Percentiles rank a stretch among this genome's conserved stretches.
phyloP scores from a whole-genome alignment of 768 basidiomycete species.

The Mycena albidolilacea region DNA sequence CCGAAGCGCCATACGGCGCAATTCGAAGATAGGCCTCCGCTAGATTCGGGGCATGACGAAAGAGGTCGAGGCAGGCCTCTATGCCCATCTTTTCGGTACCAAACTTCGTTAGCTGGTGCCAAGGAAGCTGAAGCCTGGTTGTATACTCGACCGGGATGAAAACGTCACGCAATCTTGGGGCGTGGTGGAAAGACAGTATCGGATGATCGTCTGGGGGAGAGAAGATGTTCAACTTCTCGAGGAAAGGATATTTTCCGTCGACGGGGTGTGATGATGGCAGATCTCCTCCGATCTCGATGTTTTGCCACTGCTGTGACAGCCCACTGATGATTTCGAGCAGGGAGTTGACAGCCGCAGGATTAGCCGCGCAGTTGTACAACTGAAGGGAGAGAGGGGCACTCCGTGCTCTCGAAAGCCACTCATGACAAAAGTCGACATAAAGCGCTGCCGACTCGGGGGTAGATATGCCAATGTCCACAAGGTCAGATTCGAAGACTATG shows the following conservation, averaged over 20 bases:
- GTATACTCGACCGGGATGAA: neutral
- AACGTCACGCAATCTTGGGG: constrained; percentile 5
- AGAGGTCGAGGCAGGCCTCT: neutral
- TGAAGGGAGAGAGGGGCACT: neutral
- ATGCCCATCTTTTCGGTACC: neutral
- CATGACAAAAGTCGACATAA: no score
- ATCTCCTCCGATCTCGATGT: neutral
- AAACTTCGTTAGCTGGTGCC: neutral
- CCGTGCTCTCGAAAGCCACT: neutral
- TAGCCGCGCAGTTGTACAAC: neutral
- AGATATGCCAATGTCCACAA: no score
- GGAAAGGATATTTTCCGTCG: neutral
- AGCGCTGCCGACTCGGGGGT: no score
- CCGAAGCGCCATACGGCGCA: neutral
- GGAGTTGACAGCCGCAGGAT: neutral
- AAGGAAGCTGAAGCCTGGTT: neutral
- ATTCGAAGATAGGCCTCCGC: neutral
- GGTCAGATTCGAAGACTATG: no score
- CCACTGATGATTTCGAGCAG: neutral
- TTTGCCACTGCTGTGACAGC: neutral
- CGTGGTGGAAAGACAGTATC: neutral
- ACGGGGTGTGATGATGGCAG: neutral
- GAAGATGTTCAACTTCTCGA: neutral
- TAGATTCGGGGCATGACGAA: neutral
- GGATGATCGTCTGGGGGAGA: neutral